Evolutionary conservation across 1,284 basidiomycete species (phyloP).

Genomic region (Clitocybe nebularis): DNA sequence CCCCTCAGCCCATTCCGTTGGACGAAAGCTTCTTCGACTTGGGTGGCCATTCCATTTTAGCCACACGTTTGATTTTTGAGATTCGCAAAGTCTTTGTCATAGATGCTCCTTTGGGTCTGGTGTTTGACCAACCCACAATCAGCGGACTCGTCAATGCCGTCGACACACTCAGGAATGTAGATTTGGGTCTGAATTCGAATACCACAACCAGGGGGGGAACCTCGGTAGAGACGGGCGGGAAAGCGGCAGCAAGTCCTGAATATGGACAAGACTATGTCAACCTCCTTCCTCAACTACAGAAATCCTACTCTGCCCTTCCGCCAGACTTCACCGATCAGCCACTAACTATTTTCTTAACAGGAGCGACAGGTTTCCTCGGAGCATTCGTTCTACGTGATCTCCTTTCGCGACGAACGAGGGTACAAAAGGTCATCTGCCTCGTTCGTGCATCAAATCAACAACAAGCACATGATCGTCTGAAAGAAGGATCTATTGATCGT

Average conservation of each 20-base stretch:
- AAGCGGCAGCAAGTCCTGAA: conserved; percentile 33
- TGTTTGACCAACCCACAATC: conserved; percentile 93
- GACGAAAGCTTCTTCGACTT: conserved; percentile 99
- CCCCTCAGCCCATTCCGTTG: conserved; percentile 75
- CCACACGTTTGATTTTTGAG: conserved; percentile 95
- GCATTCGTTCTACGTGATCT: conserved; percentile 90
- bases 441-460: conserved; percentile 72
- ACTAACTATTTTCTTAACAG: conserved; percentile 90
- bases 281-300: conserved; percentile 57
- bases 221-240: conserved; percentile 18
- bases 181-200: conserved; percentile 64
- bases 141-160: conserved; percentile 77
- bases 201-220: conserved; percentile 14
- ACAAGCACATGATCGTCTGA: conserved; percentile 70
- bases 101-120: conserved; percentile 87
- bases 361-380: conserved; percentile 96
- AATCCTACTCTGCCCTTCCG: conserved; percentile 56
- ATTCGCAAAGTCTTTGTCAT: conserved; percentile 92
- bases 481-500: conserved; percentile 76
- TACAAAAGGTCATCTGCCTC: conserved; percentile 89
- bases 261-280: conserved; percentile 82
- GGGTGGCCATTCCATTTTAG: conserved; percentile 97
- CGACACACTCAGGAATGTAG: conserved; percentile 74
- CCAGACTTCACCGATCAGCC: conserved; percentile 48
- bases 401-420: conserved; percentile 55